Conservation (phyloP, 768 basidiomycete species). For the Lentinula edodes region DNA sequence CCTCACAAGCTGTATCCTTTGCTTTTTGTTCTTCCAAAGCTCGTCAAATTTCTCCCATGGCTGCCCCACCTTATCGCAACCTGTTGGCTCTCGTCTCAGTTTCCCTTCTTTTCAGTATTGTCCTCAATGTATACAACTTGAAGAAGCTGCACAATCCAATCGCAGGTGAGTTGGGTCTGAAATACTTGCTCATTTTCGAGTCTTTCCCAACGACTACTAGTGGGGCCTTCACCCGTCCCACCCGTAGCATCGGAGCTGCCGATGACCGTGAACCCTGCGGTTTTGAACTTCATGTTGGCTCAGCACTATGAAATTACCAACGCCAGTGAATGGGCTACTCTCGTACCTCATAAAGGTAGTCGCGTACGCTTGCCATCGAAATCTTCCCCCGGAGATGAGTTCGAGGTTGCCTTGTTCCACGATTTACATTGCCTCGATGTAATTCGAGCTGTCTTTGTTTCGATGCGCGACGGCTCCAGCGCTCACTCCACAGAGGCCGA, state of each 20-base stretch:
- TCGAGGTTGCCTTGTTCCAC: background rate
- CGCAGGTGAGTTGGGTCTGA: background rate
- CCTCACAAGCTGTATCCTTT: background rate
- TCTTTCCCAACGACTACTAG: background rate
- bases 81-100: background rate
- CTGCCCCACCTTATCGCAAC: background rate
- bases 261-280: background rate
- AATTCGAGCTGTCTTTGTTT: background rate
- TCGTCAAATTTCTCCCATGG: background rate
- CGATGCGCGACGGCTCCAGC: background rate
- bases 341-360: background rate
- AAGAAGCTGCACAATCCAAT: background rate
- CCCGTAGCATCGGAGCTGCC: slow-evolving; percentile 9
- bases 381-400: background rate
- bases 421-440: background rate
- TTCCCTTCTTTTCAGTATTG: background rate
- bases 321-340: background rate
- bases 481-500: slow-evolving; percentile 5
- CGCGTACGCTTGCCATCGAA: background rate
- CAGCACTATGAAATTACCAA: background rate
- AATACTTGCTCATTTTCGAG: background rate
- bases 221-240: background rate
- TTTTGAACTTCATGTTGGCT: slow-evolving; percentile 1
- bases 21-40: background rate
- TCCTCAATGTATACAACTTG: background rate